Base-by-base conservation (phyloP, 2,329 filamentous ascomycete genomes). In the Diaporthe longicolla region DNA sequence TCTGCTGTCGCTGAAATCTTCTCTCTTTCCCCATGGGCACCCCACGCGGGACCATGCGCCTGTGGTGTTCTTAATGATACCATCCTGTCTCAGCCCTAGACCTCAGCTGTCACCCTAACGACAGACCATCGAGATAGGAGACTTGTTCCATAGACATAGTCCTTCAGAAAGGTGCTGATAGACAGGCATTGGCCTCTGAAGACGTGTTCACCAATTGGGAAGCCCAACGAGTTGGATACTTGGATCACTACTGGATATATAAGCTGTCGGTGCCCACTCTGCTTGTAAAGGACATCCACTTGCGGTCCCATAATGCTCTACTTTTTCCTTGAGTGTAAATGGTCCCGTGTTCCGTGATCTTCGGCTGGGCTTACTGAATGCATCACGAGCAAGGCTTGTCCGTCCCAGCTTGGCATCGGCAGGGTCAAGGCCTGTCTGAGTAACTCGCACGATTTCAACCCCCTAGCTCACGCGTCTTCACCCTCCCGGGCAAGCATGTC, bases 401-500 rank as follows among this genome's bases (percentile, higher is more conserved):
- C n/a, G 2, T 24, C 17, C 19, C 63, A 52, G 45, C 48, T 68
- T 68, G 63, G 63, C 63, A 40, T 7, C 4, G 10, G 32, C 63
- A 68, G 63, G 63, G 63, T 54, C 63, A 68, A 68, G 63, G 63
- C 8, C 29, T n/a, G 21, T 43, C 40, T 19, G 13, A 1, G 35
- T 24, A 13, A 21, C 40, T 59, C 43, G 7, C 45, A 15, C 26
- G 45, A 35, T n/a, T n/a, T n/a, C 21, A 19, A 2, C 19, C 37
- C 32, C 8, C 45, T 37, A 26, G 21, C 13, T 37, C 29, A 9
- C 24, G 29, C 15, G 9, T 35, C 21, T 19, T 52, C 15, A 10
- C 19, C 21, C 15, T 66, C 11, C 4, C 45, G 21, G 21, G 17
- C 21, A 50, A 37, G 61, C 45, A 66, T 24, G 48, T 37, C 15